Percentiles rank a stretch among this genome's conserved stretches.
phyloP scores from a whole-genome alignment of 139 green algal genomes.

The Chlorella sp. region DNA sequence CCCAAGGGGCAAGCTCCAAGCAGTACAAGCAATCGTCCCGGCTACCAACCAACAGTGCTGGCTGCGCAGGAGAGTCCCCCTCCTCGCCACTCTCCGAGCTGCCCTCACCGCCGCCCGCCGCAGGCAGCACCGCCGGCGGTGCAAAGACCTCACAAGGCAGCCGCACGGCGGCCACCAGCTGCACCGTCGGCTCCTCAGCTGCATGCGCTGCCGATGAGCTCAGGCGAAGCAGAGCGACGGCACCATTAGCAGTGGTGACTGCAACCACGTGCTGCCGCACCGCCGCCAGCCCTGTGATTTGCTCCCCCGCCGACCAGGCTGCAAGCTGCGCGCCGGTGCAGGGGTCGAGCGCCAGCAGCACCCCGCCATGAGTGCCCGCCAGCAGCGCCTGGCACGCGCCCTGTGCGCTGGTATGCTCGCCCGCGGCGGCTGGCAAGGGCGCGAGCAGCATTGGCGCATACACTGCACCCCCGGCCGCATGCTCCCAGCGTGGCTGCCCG shows the following conservation, averaged over 20 bases:
- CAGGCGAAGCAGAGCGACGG: neutral
- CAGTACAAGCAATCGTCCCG: slow-evolving; percentile 55
- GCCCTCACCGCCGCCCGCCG: too few species aligned
- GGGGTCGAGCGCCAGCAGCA: neutral
- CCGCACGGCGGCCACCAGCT: slow-evolving; percentile 8
- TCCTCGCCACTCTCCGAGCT: neutral
- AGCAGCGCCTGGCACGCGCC: neutral
- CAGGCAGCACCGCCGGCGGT: slow-evolving; percentile 5
- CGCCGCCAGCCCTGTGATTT: slow-evolving; percentile 5
- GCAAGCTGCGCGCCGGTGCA: neutral
- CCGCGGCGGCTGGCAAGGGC: too few species aligned
- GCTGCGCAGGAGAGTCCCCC: neutral
- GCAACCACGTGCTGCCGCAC: neutral
- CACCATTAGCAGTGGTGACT: neutral
- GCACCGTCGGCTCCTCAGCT: neutral
- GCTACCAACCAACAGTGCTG: slow-evolving; percentile 25
- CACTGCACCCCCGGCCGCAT: neutral
- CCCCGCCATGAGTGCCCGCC: slow-evolving; percentile 8
- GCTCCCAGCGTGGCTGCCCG: neutral
- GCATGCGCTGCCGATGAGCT: neutral
- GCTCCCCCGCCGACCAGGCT: neutral
- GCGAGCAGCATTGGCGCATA: slow-evolving; percentile 21
- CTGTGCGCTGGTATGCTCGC: too few species aligned
- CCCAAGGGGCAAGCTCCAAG: too few species aligned
- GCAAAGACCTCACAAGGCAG: slow-evolving; percentile 42